Conservation (phyloP, 2,329 filamentous ascomycete genomes). For the Ceratocystis alfenasii region DNA sequence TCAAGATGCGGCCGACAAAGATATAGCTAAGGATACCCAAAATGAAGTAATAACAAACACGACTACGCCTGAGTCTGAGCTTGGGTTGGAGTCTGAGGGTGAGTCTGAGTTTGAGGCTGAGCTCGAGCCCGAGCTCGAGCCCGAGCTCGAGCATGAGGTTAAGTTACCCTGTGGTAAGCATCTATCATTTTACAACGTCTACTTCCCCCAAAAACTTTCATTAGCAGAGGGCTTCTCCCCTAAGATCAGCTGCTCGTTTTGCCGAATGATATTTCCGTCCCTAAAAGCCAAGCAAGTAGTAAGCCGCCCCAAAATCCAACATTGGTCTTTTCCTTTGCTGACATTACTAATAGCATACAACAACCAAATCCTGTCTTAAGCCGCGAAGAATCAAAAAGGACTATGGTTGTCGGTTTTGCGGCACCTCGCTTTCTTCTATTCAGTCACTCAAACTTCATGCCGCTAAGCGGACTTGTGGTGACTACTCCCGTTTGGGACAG, state of each 20-base stretch:
- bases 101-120: too few relatives aligned
- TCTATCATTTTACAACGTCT: neutral
- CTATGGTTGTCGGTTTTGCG: conserved; percentile 34
- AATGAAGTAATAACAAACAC: neutral
- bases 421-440: conserved; percentile 31
- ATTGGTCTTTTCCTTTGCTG: neutral
- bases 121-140: too few relatives aligned
- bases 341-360: conserved; percentile 28
- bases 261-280: conserved; percentile 23
- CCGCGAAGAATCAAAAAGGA: conserved; percentile 19
- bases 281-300: conserved; percentile 20
- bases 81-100: too few relatives aligned
- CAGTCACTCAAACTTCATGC: conserved; percentile 37
- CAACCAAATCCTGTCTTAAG: conserved; percentile 30
- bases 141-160: too few relatives aligned
- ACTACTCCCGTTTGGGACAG: conserved; percentile 26
- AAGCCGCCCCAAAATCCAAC: conserved; percentile 8
- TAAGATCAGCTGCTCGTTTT: conserved; percentile 20
- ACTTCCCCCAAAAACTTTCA: neutral
- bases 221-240: neutral
- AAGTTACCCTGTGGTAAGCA: neutral
- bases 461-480: conserved; percentile 37
- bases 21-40: neutral
- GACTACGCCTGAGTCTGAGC: too few relatives aligned
- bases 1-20: neutral